Conservation (phyloP, 495 filamentous ascomycete genomes). For the Aspergillus affinis region DNA sequence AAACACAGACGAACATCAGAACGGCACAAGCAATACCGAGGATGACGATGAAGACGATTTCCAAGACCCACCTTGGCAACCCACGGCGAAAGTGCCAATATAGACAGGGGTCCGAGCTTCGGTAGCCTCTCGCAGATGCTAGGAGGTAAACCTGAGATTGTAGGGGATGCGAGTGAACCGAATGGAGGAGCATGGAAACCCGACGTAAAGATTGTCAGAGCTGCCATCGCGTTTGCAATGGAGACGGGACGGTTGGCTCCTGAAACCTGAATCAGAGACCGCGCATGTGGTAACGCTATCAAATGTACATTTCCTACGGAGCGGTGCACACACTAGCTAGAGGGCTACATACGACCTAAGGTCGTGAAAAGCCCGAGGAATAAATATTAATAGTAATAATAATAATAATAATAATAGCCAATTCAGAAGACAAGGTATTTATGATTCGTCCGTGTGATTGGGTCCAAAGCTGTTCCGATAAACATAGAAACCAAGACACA, state of each 20-base stretch:
- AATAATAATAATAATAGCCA: constrained; percentile 15
- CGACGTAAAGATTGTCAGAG: background rate
- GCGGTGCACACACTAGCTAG: background rate
- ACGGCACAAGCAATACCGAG: too few species aligned
- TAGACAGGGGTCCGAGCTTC: constrained; percentile 1
- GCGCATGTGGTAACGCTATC: constrained; percentile 1
- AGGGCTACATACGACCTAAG: constrained; percentile 1
- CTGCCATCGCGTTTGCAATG: background rate
- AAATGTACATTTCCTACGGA: background rate
- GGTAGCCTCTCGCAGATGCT: background rate
- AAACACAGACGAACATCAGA: too few species aligned
- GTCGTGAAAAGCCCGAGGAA: constrained; percentile 3
- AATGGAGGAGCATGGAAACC: constrained; percentile 2
- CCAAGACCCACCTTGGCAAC: too few species aligned
- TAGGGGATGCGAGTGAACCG: background rate
- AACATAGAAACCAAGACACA: too few species aligned
- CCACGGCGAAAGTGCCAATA: too few species aligned
- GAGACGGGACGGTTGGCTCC: constrained; percentile 1
- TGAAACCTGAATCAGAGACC: constrained; percentile 1
- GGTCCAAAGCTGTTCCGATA: too few species aligned
- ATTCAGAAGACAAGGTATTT: too few species aligned
- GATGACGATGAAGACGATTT: too few species aligned
- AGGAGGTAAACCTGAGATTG: background rate
- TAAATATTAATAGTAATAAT: background rate
- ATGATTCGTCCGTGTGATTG: too few species aligned